Evolutionary conservation across 1,139 yeast species (phyloP), one percentile per base, ranked within the genome.

Genomic region (Spathaspora jeffriesii): DNA sequence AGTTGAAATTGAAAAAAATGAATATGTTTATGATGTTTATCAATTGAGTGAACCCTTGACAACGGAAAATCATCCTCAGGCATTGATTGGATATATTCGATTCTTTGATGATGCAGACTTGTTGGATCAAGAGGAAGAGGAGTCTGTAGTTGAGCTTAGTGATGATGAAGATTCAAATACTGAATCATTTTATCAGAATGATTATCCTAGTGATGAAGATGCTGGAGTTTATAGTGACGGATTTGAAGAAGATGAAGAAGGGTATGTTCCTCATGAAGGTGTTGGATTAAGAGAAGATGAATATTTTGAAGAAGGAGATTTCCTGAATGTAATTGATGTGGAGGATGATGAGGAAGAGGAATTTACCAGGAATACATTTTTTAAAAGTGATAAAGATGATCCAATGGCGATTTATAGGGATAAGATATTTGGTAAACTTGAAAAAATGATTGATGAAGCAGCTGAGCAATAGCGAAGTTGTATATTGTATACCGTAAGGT

Each of bases 171-270:
- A 72, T 51, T 71, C 76, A 3, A 72, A 72, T 52, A 97, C 96
- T 13, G 98, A 93, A 65, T 91, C 88, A 51, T 92, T 84, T 59
- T 93, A 93, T 63, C 83, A 84, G 58, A 93, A 93, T 65, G 98
- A 93, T 60, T 93, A 93, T 60, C 99, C 99, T 0, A 96, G 90
- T 47, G 96, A 90, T 59, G 97, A 89, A 57, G 93, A 87, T 58
- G 88, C 81, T 4, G 75, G 69, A 2, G 67, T 61, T 0, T 58
- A 50, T 36, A 63, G 64, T 45, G 71, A 63, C 17, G 53, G 59
- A 1, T 71, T 63, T 47, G 73, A 67, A 30, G 75, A 65, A 31
- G 72, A 64, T 2, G 57, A 54, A 13, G 53, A 50, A 43, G 54
- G 63, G 18, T 67, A 75, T 41, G 75, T 65, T 43, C 73, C 69